phyloP scores from a whole-genome alignment of 768 basidiomycete genomes.

The Cyathus striatus region DNA sequence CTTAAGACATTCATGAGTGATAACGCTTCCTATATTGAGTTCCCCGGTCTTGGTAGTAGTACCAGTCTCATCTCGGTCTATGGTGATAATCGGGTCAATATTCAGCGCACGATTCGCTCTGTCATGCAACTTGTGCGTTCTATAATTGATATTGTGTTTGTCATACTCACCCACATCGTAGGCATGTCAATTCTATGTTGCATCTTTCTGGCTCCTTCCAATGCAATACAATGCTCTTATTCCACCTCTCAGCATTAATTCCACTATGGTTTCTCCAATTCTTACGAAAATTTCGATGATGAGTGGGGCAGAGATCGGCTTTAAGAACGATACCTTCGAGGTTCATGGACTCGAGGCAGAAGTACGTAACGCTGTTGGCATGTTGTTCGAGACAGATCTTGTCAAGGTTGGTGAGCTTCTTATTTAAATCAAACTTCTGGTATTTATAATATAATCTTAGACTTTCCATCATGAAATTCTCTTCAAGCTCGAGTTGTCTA shows the following conservation, averaged over 20 bases:
- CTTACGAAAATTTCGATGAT: conserved; percentile 83
- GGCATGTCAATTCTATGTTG: conserved; percentile 94
- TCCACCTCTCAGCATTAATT: conserved; percentile 76
- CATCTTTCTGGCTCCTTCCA: conserved; percentile 96
- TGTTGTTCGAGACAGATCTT: conserved; percentile 88
- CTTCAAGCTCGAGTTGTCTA: conserved; percentile 96
- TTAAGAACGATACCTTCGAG: conserved; percentile 97
- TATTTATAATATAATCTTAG: too few relatives aligned
- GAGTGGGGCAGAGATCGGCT: conserved; percentile 91
- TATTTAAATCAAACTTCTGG: too few relatives aligned
- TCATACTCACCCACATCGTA: conserved; percentile 19
- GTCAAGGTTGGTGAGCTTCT: conserved; percentile 83
- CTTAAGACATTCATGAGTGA: conserved; percentile 91
- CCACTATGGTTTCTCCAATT: conserved; percentile 76
- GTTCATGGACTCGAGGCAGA: conserved; percentile 92
- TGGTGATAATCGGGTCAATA: conserved; percentile 90
- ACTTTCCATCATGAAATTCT: conserved; percentile 95
- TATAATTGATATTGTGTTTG: not conserved
- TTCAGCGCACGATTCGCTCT: conserved; percentile 88
- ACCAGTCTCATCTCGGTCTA: conserved; percentile 91
- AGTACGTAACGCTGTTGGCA: conserved; percentile 77
- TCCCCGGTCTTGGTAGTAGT: conserved; percentile 90
- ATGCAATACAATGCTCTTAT: conserved; percentile 90
- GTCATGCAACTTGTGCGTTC: conserved; percentile 88
- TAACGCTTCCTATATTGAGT: conserved; percentile 93